phyloP scores from a whole-genome alignment of 2,329 filamentous ascomycete genomes.

The Purpureocillium lavendulum region DNA sequence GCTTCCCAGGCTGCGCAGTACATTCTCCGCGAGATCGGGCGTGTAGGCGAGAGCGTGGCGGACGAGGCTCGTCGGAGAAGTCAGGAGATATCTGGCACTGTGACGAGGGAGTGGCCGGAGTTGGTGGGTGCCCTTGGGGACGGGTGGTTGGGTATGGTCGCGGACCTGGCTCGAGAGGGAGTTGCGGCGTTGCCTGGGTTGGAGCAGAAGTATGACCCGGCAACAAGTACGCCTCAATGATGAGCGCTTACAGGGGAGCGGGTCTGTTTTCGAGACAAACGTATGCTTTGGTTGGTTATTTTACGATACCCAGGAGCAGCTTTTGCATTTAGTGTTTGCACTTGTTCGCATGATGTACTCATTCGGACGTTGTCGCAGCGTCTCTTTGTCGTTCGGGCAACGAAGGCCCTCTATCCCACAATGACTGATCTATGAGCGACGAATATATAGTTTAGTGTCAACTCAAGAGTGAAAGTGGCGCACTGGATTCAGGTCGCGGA shows the following conservation, averaged over 20 bases:
- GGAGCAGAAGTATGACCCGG: not conserved
- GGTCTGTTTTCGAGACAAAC: too few relatives aligned
- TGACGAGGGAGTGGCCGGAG: not conserved
- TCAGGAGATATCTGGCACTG: not conserved
- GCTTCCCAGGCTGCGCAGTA: not conserved
- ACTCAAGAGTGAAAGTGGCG: not conserved
- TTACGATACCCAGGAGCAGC: too few relatives aligned
- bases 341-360: too few relatives aligned
- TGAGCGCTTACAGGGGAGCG: too few relatives aligned
- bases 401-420: too few relatives aligned
- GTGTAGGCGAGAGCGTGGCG: not conserved
- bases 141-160: not conserved
- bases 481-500: conserved; percentile 18
- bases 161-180: not conserved
- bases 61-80: not conserved
- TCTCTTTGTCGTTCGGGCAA: too few relatives aligned
- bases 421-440: too few relatives aligned
- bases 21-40: not conserved
- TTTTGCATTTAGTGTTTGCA: too few relatives aligned
- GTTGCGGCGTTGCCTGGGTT: not conserved
- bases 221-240: not conserved
- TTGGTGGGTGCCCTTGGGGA: not conserved
- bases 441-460: not conserved
- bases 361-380: too few relatives aligned
- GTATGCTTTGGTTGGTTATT: too few relatives aligned